Base-by-base conservation (phyloP, 2,329 filamentous ascomycete genomes). In the Ophiostoma sp. region DNA sequence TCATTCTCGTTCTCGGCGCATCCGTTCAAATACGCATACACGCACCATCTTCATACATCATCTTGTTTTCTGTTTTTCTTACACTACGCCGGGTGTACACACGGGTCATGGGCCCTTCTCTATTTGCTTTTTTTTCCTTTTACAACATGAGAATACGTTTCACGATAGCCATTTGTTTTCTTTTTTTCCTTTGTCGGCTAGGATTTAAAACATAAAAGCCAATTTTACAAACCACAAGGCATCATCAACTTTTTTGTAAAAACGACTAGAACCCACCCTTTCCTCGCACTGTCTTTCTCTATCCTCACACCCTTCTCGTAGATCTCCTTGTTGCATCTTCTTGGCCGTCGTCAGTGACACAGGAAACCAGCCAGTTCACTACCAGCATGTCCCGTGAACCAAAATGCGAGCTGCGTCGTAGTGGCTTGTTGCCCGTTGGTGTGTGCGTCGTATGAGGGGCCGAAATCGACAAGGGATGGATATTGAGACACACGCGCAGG, bases 261-360 rank as follows among this genome's bases (percentile, higher is more conserved):
- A 25, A 9, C 2, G 17, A 33, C 59, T 25, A 8, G 6, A 28
- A 8, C 12, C 22, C 31, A 15, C 61, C 61, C 61, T 66, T 66
- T 28, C n/a, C n/a, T 42, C 61, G 61, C 61, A 66, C 61, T 66
- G 61, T 66, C 61, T 28, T 9, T 36, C n/a, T 66, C 36, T 66
- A 45, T 5, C 7, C 61, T 15, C 36, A 28, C 36, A 28, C 22
- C 36, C 36, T 9, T 8, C 25, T 25, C 25, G 28, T n/a, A 19
- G 8, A 63, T 39, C 57, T 3, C 33, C 8, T 22, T 39, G 17
- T 63, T 22, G 6, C 6, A 9, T 22, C 12, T 55, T 55, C 50
- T 55, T 55, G 22, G n/a, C 50, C 9, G 11, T 3, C 22, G 5
- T 3, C 36, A 12, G 36, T 45, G 12, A 45, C n/a, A 45, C 61